Base-by-base conservation (phyloP, 306 rosid genomes). In the Urtica urens region DNA sequence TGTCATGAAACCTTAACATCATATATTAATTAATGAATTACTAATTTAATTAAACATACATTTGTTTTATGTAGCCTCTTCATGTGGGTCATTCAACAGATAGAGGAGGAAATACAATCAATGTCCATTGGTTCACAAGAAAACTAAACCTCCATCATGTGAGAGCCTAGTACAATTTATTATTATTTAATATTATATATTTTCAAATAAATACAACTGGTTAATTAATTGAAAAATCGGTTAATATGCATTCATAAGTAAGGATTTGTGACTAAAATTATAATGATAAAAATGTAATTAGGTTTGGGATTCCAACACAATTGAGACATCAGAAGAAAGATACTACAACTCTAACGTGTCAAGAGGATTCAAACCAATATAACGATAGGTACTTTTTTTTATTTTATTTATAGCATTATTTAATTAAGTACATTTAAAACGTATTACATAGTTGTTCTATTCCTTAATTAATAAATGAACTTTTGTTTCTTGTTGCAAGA, bases 91-190 rank as follows among this genome's bases (percentile, higher is more conserved):
- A 82, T 55, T 40, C 65, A 37, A 51, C 85, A 23, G 96, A 83
- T 68, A 55, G 33, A 50, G 96, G 96, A 64, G 96, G 72, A 35
- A 87, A 87, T 34, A 46, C 63, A 4, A 78, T 87, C 15, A 59
- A 24, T 2, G 73, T 87, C 41, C 93, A 67, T 44, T 87, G 96
- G 96, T 83, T 57, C 56, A 80, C 53, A 18, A 76, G 78, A 43
- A 76, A 74, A 62, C 76, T 76, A 60, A 83, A 75, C 67, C 94
- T 87, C 68, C 96, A 87, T 54, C 94, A 82, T 72, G 96, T 87
- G 47, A 63, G 83, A 55, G 12, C 30, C 17, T 19, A 21, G 23
- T 12, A 52, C 18, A n/a, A n/a, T n/a, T n/a, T n/a, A n/a, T n/a
- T n/a, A n/a, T n/a, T n/a, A n/a, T n/a, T n/a, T n/a, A n/a, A n/a